These are phyloP conservation scores for Trametes cubensis DNA, from an alignment of 768 basidiomycete genomes.

Conservation along the genomic window DNA sequence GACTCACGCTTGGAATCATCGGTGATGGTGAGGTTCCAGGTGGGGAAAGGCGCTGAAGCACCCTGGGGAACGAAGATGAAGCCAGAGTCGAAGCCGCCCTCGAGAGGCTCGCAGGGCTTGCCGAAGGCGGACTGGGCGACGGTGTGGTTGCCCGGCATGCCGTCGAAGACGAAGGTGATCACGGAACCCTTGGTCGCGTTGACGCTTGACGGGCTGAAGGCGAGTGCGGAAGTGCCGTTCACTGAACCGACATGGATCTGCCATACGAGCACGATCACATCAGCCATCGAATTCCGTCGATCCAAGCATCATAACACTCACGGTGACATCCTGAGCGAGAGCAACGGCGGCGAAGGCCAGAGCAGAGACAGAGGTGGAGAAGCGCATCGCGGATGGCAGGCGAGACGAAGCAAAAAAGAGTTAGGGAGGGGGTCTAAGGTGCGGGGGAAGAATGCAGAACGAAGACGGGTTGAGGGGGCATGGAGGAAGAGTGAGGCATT, in stretches of 20 bases:
- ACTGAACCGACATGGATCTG: slow-evolving; percentile 46
- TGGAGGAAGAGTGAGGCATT: slow-evolving; percentile 1
- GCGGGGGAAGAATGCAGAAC: background rate
- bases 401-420: background rate
- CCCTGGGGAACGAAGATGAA: slow-evolving; percentile 44
- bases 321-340: slow-evolving; percentile 27
- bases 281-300: too few species aligned
- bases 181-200: slow-evolving; percentile 47
- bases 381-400: slow-evolving; percentile 22
- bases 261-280: background rate
- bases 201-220: slow-evolving; percentile 48
- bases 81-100: slow-evolving; percentile 59
- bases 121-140: slow-evolving; percentile 54
- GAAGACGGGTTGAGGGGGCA: slow-evolving; percentile 11
- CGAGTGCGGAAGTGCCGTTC: slow-evolving; percentile 37
- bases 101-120: slow-evolving; percentile 47
- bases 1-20: slow-evolving; percentile 48
- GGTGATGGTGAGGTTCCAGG: slow-evolving; percentile 56
- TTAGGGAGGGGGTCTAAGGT: slow-evolving; percentile 7
- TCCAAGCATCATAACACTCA: background rate
- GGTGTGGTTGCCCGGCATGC: slow-evolving; percentile 55
- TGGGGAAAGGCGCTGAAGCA: slow-evolving; percentile 35
- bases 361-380: slow-evolving; percentile 17
- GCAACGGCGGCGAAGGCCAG: slow-evolving; percentile 25
- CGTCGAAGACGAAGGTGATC: slow-evolving; percentile 54